Evolutionary conservation across 2,329 filamentous ascomycete species (phyloP), one percentile per base, ranked within the genome.

Genomic region (Epichloe sylvatica): DNA sequence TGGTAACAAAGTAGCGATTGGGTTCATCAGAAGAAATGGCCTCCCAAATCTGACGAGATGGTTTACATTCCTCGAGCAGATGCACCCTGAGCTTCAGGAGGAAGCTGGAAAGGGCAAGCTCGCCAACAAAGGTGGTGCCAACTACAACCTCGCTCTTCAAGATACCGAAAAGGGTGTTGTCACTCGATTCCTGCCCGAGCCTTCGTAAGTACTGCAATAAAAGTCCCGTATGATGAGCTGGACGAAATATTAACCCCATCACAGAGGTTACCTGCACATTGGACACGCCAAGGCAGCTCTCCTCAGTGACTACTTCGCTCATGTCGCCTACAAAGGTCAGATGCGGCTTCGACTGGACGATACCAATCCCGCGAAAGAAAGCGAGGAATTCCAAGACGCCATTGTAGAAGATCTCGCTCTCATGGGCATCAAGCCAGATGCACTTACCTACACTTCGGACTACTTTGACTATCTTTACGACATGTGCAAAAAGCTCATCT

Each of bases 361-460:
- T 63, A 98, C 92, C 50, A 98, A 98, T 69, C 92, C 92, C 7
- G 83, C 85, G 52, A 97, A 97, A 67, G 92, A 98, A 75, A 96
- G 94, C 73, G 82, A 91, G 65, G 92, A 97, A 70, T 98, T 84
- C 65, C 84, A 97, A 65, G 89, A 97, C 68, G 78, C 89, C 5
- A 98, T 98, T 54, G 74, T 95, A 38, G 84, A 95, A 70, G 92
- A 98, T 67, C 77, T 96, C 46, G 81, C 82, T 46, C 76, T 97
- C 48, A 88, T 98, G 76, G 91, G 90, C 33, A 86, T 98, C 67
- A 86, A 85, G 69, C 86, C 90, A 21, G 91, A 96, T 67, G 77
- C 78, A 56, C 76, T 90, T 52, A 87, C 86, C 17, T 94, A 91
- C 71, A 96, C 92, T 2, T 94, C 86, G 60, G 90, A 98, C 71